phyloP scores from a whole-genome alignment of 257 asterid species.

The Cordia subcordata region DNA sequence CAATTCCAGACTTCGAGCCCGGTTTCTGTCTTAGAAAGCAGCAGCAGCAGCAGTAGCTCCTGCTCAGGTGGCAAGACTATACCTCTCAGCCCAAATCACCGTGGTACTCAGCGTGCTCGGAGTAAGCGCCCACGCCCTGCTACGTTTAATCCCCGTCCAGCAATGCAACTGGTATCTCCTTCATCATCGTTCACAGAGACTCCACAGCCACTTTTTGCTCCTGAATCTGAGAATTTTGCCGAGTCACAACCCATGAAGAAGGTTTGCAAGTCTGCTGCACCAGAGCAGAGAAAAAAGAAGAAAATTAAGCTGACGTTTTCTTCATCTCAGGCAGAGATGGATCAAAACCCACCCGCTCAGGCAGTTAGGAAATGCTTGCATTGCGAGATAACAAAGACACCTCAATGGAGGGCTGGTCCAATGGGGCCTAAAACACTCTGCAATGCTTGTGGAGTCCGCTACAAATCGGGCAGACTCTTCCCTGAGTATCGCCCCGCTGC shows the following conservation, averaged over 20 bases:
- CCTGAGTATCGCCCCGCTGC: conserved; percentile 63
- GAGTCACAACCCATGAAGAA: conserved; percentile 39
- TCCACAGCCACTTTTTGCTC: conserved; percentile 31
- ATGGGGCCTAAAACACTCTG: conserved; percentile 60
- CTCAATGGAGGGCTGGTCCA: conserved; percentile 65
- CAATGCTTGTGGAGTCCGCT: conserved; percentile 59
- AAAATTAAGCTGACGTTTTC: conserved; percentile 36
- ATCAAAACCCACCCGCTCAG: conserved; percentile 25
- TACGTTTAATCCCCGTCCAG: conserved; percentile 52
- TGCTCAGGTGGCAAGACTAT: conserved; percentile 40
- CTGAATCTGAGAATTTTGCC: conserved; percentile 26
- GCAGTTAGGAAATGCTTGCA: conserved; percentile 51
- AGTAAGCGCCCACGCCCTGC: conserved; percentile 85
- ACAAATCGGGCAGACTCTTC: conserved; percentile 54
- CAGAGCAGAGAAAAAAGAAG: conserved; percentile 50
- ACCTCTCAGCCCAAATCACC: conserved; percentile 45
- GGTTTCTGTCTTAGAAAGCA: conserved; percentile 71
- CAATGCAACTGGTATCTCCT: conserved; percentile 43
- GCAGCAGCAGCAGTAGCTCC: conserved; percentile 53
- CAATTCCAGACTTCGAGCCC: conserved; percentile 69
- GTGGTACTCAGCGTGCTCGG: conserved; percentile 79
- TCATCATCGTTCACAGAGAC: conserved; percentile 29
- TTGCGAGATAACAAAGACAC: conserved; percentile 58
- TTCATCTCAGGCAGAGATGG: conserved; percentile 9
- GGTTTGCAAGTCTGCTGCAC: conserved; percentile 16